Evolutionary conservation across 345 rosid genomes (phyloP).

Genomic region (Aquilaria yunnanensis): DNA sequence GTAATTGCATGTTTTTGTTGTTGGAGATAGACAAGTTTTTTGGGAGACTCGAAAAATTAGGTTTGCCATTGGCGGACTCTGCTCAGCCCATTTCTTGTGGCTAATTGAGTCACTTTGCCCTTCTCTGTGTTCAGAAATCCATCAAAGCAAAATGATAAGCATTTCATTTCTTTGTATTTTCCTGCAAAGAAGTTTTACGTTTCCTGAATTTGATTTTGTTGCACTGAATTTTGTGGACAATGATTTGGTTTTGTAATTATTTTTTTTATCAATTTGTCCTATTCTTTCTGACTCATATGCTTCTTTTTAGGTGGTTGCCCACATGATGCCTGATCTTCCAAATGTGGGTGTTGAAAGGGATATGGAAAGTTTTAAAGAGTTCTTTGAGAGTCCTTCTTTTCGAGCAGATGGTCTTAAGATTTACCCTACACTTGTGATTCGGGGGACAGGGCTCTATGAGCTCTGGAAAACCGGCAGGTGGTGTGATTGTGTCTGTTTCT

Average conservation of each 20-base stretch:
- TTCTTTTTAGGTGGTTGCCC: conserved; percentile 85
- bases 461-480: conserved; percentile 99
- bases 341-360: conserved; percentile 99
- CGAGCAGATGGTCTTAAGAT: conserved; percentile 98
- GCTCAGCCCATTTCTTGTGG: too few relatives aligned
- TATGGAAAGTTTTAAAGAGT: conserved; percentile 90
- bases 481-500: neutral
- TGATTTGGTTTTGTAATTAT: neutral
- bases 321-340: conserved; percentile 99
- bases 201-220: neutral
- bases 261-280: neutral
- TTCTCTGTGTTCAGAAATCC: neutral
- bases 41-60: too few relatives aligned
- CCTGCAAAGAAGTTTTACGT: too few relatives aligned
- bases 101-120: neutral
- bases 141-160: neutral
- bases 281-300: conserved; percentile 11
- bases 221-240: neutral
- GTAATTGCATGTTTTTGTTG: too few relatives aligned
- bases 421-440: conserved; percentile 96
- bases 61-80: too few relatives aligned
- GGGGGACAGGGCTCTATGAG: conserved; percentile 97
- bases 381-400: conserved; percentile 92
- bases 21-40: too few relatives aligned
- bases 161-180: too few relatives aligned